Evolutionary conservation across 805 yeast genomes (phyloP), one percentile per base, ranked within the genome.

Genomic region (Metschnikowia henanensis): DNA sequence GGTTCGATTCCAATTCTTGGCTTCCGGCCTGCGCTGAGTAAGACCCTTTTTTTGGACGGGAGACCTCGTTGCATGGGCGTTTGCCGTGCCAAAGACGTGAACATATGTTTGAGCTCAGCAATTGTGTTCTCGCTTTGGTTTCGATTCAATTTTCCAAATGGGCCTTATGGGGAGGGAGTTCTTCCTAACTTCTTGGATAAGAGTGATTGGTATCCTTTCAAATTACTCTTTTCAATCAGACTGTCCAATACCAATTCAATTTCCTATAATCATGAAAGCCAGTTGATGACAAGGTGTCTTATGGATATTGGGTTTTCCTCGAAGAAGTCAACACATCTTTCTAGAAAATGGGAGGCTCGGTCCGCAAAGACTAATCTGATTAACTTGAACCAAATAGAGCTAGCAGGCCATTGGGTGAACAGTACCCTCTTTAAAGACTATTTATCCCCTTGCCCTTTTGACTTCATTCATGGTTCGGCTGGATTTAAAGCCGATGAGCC

Each of bases 111-210:
- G n/a, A 37, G 39, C 26, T 30, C 44, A 13, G 36, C 48, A 7
- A 30, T 29, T n/a, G 38, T 45, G 8, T 35, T 45, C 30, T 40
- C 48, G 8, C 35, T 45, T 3, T 45, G 48, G 48, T 45, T 23
- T 19, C 30, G 48, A n/a, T 45, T 45, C 36, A 41, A 45, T 23
- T 45, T 40, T 16, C 23, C 18, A n/a, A 35, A 22, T 15, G 49
- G 22, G 16, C 46, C 42, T 15, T 26, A 17, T 9, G 3, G 13
- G 3, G 44, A 38, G 15, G 28, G 20, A 3, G 36, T 35, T 5
- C 13, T 15, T 17, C 44, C 41, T 12, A 9, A 44, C 4, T 39
- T 44, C 19, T 21, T 35, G 4, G 29, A 18, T 16, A 39, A 39
- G 17, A 16, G 4, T 7, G 10, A 8, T 18, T 44, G 47, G 47